phyloP scores from a whole-genome alignment of 768 basidiomycete species.

The Brasilioporus rufonigricans region DNA sequence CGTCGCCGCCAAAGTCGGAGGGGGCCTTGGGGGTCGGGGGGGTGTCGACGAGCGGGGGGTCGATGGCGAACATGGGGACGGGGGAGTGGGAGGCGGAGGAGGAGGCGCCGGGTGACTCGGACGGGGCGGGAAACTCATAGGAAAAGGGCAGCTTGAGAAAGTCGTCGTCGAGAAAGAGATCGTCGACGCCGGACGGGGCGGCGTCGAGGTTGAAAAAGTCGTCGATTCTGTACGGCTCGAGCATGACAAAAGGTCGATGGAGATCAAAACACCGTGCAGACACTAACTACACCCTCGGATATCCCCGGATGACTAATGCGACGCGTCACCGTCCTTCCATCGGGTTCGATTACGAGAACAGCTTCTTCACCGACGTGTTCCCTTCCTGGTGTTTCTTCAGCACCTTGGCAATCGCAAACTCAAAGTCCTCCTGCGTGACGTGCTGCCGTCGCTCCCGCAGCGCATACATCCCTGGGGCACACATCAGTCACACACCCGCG shows the following conservation, averaged over 20 bases:
- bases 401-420: slow-evolving; percentile 97
- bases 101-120: slow-evolving; percentile 21
- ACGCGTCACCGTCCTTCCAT: slow-evolving; percentile 23
- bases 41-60: no score
- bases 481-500: not conserved
- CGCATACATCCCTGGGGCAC: slow-evolving; percentile 88
- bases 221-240: slow-evolving; percentile 37
- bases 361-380: slow-evolving; percentile 91
- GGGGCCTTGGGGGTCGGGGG: no score
- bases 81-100: slow-evolving; percentile 30
- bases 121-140: no score
- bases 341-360: slow-evolving; percentile 79
- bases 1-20: no score
- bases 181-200: slow-evolving; percentile 34
- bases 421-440: slow-evolving; percentile 98
- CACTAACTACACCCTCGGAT: not conserved
- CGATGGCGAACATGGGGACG: no score
- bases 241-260: slow-evolving; percentile 6
- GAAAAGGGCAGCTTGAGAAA: slow-evolving; percentile 31
- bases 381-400: slow-evolving; percentile 97
- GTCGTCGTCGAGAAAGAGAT: slow-evolving; percentile 47
- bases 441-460: slow-evolving; percentile 93
- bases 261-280: no score
- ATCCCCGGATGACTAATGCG: slow-evolving; percentile 15
- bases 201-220: slow-evolving; percentile 71